A percentile compares a stretch with the other conserved stretches of the same genome.
phyloP scores from a whole-genome alignment of 192 early-diverging fungal genomes.

The Coemansia sp. region DNA sequence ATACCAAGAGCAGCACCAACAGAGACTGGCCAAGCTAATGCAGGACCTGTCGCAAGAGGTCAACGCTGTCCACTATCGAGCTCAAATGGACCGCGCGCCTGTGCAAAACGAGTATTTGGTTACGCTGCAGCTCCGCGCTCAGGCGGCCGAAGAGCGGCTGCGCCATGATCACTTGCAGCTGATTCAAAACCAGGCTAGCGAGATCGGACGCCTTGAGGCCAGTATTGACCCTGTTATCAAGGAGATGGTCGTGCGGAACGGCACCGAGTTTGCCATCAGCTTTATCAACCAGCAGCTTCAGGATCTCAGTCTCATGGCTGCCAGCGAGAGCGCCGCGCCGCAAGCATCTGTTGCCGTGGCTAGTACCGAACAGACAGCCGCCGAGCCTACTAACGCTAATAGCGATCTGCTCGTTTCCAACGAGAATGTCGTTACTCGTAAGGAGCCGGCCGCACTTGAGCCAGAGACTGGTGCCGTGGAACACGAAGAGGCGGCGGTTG shows the following conservation, averaged over 20 bases:
- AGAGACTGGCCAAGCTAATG: slow-evolving; percentile 47
- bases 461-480: background rate
- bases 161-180: slow-evolving; percentile 32
- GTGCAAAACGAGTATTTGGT: slow-evolving; percentile 36
- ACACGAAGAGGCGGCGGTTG: background rate
- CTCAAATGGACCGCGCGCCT: slow-evolving; percentile 30
- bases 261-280: slow-evolving; percentile 33
- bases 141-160: slow-evolving; percentile 28
- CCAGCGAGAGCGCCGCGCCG: slow-evolving; percentile 2
- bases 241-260: slow-evolving; percentile 42
- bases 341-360: background rate
- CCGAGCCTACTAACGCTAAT: background rate
- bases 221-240: slow-evolving; percentile 48
- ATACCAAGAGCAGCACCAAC: slow-evolving; percentile 43
- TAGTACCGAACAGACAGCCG: background rate
- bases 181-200: slow-evolving; percentile 26
- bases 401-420: background rate
- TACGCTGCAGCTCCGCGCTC: slow-evolving; percentile 47
- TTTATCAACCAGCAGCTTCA: slow-evolving; percentile 52
- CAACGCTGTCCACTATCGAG: slow-evolving; percentile 41
- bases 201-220: slow-evolving; percentile 45
- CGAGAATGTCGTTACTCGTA: background rate
- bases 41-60: slow-evolving; percentile 46
- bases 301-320: slow-evolving; percentile 36
- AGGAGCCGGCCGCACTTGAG: background rate